phyloP scores from a whole-genome alignment of 176 grass and related monocot genomes.

The Hordeum marinum region DNA sequence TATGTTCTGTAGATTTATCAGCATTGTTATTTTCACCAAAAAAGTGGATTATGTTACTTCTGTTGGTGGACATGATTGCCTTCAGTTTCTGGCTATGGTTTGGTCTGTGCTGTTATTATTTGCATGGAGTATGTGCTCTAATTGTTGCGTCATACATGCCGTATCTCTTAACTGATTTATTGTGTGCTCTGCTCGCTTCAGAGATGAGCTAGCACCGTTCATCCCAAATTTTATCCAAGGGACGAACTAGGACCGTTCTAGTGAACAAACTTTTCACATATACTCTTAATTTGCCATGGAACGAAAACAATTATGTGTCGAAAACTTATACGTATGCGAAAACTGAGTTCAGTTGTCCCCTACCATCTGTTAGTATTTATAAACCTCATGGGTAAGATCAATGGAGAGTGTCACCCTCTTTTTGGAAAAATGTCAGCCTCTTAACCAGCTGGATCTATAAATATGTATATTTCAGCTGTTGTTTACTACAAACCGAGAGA shows the following conservation, averaged over 20 bases:
- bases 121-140: neutral
- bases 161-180: neutral
- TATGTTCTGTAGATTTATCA: neutral
- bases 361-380: neutral
- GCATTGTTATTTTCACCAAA: neutral
- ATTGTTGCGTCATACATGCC: neutral
- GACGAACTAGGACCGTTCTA: too few relatives aligned
- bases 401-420: neutral
- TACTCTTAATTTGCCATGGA: too few relatives aligned
- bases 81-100: neutral
- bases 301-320: too few relatives aligned
- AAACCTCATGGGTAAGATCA: neutral
- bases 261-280: too few relatives aligned
- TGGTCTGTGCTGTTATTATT: neutral
- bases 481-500: too few relatives aligned
- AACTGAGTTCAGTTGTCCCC: neutral
- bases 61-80: neutral
- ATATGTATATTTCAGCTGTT: too few relatives aligned
- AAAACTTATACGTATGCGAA: too few relatives aligned
- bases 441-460: neutral
- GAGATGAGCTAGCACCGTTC: too few relatives aligned
- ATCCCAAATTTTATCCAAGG: too few relatives aligned
- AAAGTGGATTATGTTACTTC: neutral
- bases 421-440: neutral
- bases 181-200: too few relatives aligned